Percentiles rank a stretch among this genome's conserved stretches.
phyloP scores from a whole-genome alignment of 306 rosid genomes.

The Dicorynia guianensis region DNA sequence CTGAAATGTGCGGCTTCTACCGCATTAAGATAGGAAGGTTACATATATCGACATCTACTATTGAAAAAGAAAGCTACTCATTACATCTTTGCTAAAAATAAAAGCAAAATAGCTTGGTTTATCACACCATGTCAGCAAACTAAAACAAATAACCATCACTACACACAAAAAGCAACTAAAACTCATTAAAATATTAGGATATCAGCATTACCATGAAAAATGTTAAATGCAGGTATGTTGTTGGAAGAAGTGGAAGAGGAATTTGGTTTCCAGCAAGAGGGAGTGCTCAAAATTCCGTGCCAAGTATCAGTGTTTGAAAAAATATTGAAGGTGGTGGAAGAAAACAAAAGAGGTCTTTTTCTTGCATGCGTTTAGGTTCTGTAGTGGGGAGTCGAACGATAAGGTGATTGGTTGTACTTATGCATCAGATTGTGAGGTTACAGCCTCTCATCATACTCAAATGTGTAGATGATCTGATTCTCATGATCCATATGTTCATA shows the following conservation, averaged over 20 bases:
- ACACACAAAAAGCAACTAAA: no score
- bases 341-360: slow-evolving; percentile 49
- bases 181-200: no score
- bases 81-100: no score
- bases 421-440: slow-evolving; percentile 53
- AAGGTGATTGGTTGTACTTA: slow-evolving; percentile 46
- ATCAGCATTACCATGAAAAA: no score
- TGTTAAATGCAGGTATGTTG: no score
- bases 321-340: slow-evolving; percentile 62
- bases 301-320: slow-evolving; percentile 59
- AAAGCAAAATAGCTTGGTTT: no score
- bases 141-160: no score
- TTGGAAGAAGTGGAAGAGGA: slow-evolving; percentile 73
- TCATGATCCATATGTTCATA: not conserved
- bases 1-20: no score
- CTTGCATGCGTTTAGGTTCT: slow-evolving; percentile 17
- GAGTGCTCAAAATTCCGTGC: slow-evolving; percentile 80
- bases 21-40: no score
- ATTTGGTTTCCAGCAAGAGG: slow-evolving; percentile 81
- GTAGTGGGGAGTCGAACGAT: not conserved
- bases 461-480: slow-evolving; percentile 53
- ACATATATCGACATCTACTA: no score
- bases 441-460: slow-evolving; percentile 71
- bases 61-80: no score
- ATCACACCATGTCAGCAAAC: no score